These are phyloP conservation scores for Astragalus glycyphyllos DNA, from an alignment of 306 rosid genomes.

Conservation along the genomic window DNA sequence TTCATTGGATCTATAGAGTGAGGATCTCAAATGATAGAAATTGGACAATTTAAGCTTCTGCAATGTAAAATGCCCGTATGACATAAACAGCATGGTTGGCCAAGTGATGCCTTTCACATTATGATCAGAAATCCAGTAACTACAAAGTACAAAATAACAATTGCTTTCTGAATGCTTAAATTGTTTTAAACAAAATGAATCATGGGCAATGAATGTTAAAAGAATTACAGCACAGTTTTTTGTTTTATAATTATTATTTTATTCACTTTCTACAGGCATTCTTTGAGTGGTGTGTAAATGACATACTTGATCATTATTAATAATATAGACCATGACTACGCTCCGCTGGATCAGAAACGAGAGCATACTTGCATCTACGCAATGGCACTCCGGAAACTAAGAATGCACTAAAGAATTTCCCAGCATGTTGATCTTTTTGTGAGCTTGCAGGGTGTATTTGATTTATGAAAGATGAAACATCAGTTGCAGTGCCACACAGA, in stretches of 20 bases:
- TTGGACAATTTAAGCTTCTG: background rate
- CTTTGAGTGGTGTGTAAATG: background rate
- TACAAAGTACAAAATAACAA: background rate
- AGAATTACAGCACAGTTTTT: background rate
- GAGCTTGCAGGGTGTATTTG: conserved; percentile 9
- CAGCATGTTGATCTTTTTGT: conserved; percentile 5
- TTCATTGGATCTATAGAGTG: too few relatives aligned
- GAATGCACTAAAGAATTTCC: conserved; percentile 16
- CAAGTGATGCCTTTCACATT: conserved; percentile 9
- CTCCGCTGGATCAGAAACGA: background rate
- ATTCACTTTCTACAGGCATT: conserved; percentile 9
- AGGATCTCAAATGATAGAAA: too few relatives aligned
- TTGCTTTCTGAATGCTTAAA: too few relatives aligned
- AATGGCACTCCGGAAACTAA: background rate
- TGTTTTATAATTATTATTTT: background rate
- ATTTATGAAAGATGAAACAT: conserved; percentile 7
- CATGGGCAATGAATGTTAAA: conserved; percentile 23
- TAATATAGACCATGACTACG: conserved; percentile 1
- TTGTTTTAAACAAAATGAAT: conserved; percentile 1
- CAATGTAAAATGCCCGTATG: too few relatives aligned
- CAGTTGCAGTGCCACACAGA: background rate
- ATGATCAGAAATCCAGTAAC: conserved; percentile 2
- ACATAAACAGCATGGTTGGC: background rate
- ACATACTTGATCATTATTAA: conserved; percentile 2
- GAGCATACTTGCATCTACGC: conserved; percentile 8